Conservation (phyloP, 1,284 basidiomycete genomes). For the Trametes versicolor region DNA sequence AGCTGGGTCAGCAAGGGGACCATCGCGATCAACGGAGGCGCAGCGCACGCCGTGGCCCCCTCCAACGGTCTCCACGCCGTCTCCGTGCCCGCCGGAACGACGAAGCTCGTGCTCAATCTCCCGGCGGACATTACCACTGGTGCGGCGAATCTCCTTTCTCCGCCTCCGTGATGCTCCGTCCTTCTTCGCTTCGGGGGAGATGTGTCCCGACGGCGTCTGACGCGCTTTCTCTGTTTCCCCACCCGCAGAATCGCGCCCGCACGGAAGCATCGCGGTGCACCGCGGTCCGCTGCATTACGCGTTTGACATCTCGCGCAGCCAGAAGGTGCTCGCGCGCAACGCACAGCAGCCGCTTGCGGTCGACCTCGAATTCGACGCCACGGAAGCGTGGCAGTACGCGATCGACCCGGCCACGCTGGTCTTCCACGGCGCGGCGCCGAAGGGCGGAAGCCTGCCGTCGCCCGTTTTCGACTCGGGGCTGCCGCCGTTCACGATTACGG, state of each 20-base stretch:
- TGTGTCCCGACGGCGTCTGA: neutral
- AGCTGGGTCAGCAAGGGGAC: constrained; percentile 63
- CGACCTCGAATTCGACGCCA: constrained; percentile 63
- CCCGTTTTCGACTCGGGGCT: constrained; percentile 64
- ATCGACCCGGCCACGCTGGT: constrained; percentile 63
- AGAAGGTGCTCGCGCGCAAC: constrained; percentile 56
- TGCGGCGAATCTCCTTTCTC: constrained; percentile 31
- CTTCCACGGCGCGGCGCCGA: constrained; percentile 52
- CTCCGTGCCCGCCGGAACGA: constrained; percentile 53
- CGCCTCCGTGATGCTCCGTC: neutral
- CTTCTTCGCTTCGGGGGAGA: neutral
- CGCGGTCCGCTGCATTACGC: constrained; percentile 67
- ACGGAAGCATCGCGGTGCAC: constrained; percentile 63
- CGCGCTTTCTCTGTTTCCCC: neutral
- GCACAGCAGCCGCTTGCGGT: constrained; percentile 57
- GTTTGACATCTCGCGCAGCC: constrained; percentile 56
- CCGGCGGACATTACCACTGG: constrained; percentile 60
- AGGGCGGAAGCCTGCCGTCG: constrained; percentile 55
- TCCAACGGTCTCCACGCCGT: constrained; percentile 60
- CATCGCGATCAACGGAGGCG: constrained; percentile 56
- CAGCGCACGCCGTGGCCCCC: constrained; percentile 49
- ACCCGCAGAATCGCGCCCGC: constrained; percentile 57
- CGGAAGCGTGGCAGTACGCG: constrained; percentile 61
- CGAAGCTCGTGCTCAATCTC: constrained; percentile 55
- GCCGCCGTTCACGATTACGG: constrained; percentile 61